Conservation (phyloP, 352 stramenopile genomes). For the Sclerospora graminicola region DNA sequence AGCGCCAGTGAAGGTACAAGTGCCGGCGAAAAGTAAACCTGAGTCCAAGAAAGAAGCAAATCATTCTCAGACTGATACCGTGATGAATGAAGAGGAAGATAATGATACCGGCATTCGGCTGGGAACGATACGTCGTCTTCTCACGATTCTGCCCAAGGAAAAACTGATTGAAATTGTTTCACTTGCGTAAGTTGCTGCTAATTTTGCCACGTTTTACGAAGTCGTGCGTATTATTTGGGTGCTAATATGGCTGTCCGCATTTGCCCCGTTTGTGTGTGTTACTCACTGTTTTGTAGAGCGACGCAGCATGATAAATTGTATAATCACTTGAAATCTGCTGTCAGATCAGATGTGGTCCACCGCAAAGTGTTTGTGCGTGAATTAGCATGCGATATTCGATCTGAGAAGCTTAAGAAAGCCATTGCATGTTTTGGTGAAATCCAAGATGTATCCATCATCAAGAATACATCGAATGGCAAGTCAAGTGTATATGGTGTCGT, state of each 20-base stretch:
- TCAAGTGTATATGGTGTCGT: too few relatives aligned
- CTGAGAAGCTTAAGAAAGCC: conserved; percentile 30
- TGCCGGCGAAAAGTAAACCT: too few relatives aligned
- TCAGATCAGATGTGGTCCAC: conserved; percentile 39
- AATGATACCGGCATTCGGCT: neutral
- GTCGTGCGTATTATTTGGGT: neutral
- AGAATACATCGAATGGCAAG: conserved; percentile 26
- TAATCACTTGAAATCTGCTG: conserved; percentile 45
- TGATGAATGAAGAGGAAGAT: conserved; percentile 1
- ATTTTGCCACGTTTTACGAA: conserved; percentile 1
- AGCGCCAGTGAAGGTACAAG: too few relatives aligned
- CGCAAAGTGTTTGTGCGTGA: conserved; percentile 65
- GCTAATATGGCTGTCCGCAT: too few relatives aligned
- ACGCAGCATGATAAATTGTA: conserved; percentile 48
- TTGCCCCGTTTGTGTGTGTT: neutral
- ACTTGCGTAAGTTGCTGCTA: conserved; percentile 37
- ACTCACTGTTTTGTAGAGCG: conserved; percentile 24
- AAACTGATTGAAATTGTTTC: conserved; percentile 58
- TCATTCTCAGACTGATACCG: too few relatives aligned
- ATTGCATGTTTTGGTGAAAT: conserved; percentile 51
- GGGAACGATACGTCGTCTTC: conserved; percentile 23
- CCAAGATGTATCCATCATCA: conserved; percentile 44
- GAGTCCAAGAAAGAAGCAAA: too few relatives aligned
- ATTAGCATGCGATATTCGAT: conserved; percentile 48
- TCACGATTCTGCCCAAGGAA: conserved; percentile 47